Evolutionary conservation across 805 yeast species (phyloP), one percentile per base, ranked within the genome.

Genomic region (Starmerella bacillaris): DNA sequence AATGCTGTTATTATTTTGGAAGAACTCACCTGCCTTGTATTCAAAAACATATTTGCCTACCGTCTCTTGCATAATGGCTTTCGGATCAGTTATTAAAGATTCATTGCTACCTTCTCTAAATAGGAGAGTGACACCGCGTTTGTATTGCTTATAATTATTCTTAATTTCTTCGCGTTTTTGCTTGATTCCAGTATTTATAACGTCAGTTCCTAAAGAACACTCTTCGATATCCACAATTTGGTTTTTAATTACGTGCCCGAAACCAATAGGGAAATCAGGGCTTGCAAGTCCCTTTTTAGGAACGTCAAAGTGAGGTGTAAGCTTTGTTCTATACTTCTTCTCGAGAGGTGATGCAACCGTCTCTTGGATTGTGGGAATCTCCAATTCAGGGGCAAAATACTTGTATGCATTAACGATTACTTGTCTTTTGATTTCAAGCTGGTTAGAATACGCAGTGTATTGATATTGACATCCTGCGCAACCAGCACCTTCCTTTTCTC

Each of bases 381-480:
- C 15, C 15, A 47, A 58, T 2, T 57, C 55, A 9, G 79, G 76
- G 17, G 63, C 60, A 51, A 80, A 74, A 53, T 65, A 77, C 40
- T 68, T 67, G 58, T 72, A 89, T 1, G 98, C 98, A 49, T 79
- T 78, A 18, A 55, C 64, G 19, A 89, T 77, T 2, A 92, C 83
- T 19, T 70, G 59, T 41, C 70, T 66, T 54, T 89, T 89, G 50
- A 78, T 64, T 34, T 56, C 58, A 35, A 89, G 61, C 57, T 86
- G 96, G 28, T 72, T 64, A 1, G 64, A 65, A 53, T 89, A 89
- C 2, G 68, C 63, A 22, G 83, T 59, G 54, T 72, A 72, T 53
- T 89, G 96, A 52, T 73, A 82, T 58, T 89, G 96, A 55, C 96
- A 84, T 3, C 96, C 96, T 1, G 93, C 79, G 55, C 96, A 84